Conservation (phyloP, 2,329 filamentous ascomycete species). For the Penicillium sp. region DNA sequence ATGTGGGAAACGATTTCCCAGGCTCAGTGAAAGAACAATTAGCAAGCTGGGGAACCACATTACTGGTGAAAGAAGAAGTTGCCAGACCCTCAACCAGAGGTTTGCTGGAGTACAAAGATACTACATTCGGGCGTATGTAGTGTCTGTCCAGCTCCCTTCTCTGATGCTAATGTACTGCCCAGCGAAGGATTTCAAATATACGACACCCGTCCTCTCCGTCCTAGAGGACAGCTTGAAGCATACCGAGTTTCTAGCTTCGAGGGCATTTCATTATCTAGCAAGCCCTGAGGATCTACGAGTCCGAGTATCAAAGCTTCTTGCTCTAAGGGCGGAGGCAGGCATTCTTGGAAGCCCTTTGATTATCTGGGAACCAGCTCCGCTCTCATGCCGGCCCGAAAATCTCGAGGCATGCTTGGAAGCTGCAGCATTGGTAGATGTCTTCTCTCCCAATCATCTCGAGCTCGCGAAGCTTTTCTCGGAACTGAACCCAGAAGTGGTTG, state of each 20-base stretch:
- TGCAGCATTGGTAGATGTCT: constrained; percentile 31
- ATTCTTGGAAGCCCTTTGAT: constrained; percentile 18
- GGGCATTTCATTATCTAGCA: constrained; percentile 24
- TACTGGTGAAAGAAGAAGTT: constrained; percentile 14
- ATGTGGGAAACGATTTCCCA: constrained; percentile 31
- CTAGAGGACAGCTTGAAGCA: constrained; percentile 10
- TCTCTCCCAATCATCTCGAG: constrained; percentile 45
- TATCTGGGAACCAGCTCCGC: constrained; percentile 31
- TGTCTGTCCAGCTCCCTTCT: background rate
- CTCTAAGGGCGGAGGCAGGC: constrained; percentile 16
- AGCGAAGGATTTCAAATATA: constrained; percentile 29
- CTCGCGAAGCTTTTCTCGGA: constrained; percentile 27
- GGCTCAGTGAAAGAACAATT: constrained; percentile 9
- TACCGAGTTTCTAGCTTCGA: constrained; percentile 13
- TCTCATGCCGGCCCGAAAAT: constrained; percentile 24
- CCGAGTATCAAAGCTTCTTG: constrained; percentile 14
- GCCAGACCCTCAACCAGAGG: constrained; percentile 25
- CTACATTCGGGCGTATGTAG: constrained; percentile 31
- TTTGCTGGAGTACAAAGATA: constrained; percentile 32
- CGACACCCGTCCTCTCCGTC: constrained; percentile 22
- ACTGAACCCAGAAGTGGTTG: background rate
- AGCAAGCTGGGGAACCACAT: constrained; percentile 19
- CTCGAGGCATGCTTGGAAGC: constrained; percentile 22
- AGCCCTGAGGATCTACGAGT: constrained; percentile 16
- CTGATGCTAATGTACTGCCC: constrained; percentile 8